These are phyloP conservation scores for Dactylellina haptotyla DNA, from an alignment of 2,329 filamentous ascomycete species.

Conservation along the genomic window DNA sequence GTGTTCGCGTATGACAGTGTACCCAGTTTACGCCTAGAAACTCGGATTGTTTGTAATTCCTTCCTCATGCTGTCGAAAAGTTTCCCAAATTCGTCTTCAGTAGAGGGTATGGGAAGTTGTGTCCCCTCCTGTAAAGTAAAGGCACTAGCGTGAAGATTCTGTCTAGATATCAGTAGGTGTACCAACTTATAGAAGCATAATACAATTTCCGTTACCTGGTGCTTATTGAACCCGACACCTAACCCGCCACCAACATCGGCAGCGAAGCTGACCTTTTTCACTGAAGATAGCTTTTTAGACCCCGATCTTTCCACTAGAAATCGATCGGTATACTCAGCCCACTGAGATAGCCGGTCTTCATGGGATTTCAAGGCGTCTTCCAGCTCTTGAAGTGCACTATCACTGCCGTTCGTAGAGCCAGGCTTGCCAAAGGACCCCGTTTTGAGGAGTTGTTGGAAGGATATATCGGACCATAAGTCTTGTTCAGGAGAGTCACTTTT, in stretches of 20 bases:
- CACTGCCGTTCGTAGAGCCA: constrained; percentile 8
- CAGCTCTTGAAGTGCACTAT: constrained; percentile 51
- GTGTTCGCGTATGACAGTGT: constrained; percentile 43
- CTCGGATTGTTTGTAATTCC: constrained; percentile 47
- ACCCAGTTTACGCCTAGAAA: constrained; percentile 43
- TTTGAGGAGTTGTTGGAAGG: constrained; percentile 55
- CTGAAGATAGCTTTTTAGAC: constrained; percentile 17
- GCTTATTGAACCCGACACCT: constrained; percentile 48
- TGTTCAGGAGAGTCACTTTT: constrained; percentile 54
- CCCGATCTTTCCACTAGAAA: constrained; percentile 41
- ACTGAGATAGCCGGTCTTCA: constrained; percentile 28
- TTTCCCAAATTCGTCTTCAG: constrained; percentile 48
- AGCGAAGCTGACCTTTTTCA: constrained; percentile 49
- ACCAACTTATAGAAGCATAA: background rate
- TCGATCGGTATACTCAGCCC: constrained; percentile 35
- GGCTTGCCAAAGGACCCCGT: constrained; percentile 53
- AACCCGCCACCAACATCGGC: constrained; percentile 49
- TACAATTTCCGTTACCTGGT: constrained; percentile 24
- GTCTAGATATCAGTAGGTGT: constrained; percentile 9
- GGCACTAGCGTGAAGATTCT: constrained; percentile 48
- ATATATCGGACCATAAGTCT: constrained; percentile 56
- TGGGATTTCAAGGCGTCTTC: constrained; percentile 53
- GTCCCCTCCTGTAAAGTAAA: constrained; percentile 45
- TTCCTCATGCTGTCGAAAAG: constrained; percentile 51
- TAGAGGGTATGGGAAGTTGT: constrained; percentile 42